These are phyloP conservation scores for Aspergillus kassunensis DNA, from an alignment of 495 filamentous ascomycete genomes.

Conservation along the genomic window DNA sequence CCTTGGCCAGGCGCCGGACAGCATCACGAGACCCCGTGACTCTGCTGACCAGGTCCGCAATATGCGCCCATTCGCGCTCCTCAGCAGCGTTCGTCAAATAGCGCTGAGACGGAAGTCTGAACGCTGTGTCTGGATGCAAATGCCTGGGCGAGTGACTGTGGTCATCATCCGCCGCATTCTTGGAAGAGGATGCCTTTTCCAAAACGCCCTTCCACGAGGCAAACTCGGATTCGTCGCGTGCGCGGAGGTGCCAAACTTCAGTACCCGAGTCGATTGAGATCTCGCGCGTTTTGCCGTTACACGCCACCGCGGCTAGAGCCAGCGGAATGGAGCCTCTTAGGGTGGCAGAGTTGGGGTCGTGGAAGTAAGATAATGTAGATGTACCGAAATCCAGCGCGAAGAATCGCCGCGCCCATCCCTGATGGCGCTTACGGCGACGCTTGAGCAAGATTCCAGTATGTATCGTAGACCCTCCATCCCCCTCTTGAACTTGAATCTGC, in stretches of 20 bases:
- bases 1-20: slow-evolving; percentile 74
- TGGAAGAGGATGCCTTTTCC: slow-evolving; percentile 69
- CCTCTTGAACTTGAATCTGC: slow-evolving; percentile 24
- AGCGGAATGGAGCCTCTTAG: slow-evolving; percentile 89
- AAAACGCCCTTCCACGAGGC: slow-evolving; percentile 79
- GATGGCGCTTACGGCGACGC: slow-evolving; percentile 84
- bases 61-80: slow-evolving; percentile 78
- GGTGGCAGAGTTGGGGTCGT: slow-evolving; percentile 84
- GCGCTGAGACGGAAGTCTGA: slow-evolving; percentile 28
- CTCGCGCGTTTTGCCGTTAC: slow-evolving; percentile 79
- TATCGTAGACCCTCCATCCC: slow-evolving; percentile 30
- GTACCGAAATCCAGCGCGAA: slow-evolving; percentile 92
- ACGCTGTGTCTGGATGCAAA: slow-evolving; percentile 27
- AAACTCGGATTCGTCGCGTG: slow-evolving; percentile 78
- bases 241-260: slow-evolving; percentile 94
- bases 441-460: slow-evolving; percentile 83
- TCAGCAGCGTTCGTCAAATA: slow-evolving; percentile 44
- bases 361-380: slow-evolving; percentile 91
- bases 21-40: slow-evolving; percentile 87
- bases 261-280: slow-evolving; percentile 96
- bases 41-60: slow-evolving; percentile 75
- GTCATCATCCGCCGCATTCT: slow-evolving; percentile 23
- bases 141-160: slow-evolving; percentile 6
- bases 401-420: slow-evolving; percentile 87
- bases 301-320: slow-evolving; percentile 82